Conservation (phyloP, 495 filamentous ascomycete genomes). For the Oleoguttula mirabilis region DNA sequence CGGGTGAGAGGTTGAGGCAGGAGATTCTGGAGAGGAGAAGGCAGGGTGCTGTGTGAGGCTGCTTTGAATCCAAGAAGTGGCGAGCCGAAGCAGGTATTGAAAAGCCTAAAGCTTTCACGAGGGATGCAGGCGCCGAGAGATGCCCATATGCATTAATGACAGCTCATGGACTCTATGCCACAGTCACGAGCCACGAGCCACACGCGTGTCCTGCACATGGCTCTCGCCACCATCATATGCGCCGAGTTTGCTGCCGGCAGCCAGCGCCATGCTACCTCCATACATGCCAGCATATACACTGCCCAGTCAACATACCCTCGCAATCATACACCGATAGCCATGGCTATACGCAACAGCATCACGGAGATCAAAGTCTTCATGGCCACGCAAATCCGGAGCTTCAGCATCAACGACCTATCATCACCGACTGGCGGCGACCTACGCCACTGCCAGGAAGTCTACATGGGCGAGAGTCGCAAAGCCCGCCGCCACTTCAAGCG, state of each 20-base stretch:
- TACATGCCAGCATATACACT: not conserved
- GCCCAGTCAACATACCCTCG: not conserved
- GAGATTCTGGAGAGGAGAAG: slow-evolving; percentile 49
- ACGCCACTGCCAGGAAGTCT: not conserved
- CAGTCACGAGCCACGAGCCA: not conserved
- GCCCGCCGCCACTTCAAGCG: not conserved
- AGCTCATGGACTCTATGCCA: not conserved
- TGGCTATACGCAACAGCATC: not conserved
- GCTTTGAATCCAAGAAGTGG: too few species aligned
- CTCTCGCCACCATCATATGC: too few species aligned
- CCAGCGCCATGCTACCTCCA: too few species aligned
- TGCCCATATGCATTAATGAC: not conserved
- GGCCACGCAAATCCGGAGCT: not conserved
- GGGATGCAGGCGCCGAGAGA: not conserved
- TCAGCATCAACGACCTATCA: not conserved
- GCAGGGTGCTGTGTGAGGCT: slow-evolving; percentile 15
- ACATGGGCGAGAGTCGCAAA: not conserved
- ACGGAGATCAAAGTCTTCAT: not conserved
- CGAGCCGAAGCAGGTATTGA: not conserved
- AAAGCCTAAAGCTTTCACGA: not conserved
- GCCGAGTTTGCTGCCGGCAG: too few species aligned
- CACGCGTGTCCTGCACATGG: not conserved
- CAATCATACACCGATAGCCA: not conserved
- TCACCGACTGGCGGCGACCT: not conserved
- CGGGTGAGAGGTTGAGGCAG: slow-evolving; percentile 51